Evolutionary conservation across 345 rosid species (phyloP).

Genomic region (Trapa bicornis): DNA sequence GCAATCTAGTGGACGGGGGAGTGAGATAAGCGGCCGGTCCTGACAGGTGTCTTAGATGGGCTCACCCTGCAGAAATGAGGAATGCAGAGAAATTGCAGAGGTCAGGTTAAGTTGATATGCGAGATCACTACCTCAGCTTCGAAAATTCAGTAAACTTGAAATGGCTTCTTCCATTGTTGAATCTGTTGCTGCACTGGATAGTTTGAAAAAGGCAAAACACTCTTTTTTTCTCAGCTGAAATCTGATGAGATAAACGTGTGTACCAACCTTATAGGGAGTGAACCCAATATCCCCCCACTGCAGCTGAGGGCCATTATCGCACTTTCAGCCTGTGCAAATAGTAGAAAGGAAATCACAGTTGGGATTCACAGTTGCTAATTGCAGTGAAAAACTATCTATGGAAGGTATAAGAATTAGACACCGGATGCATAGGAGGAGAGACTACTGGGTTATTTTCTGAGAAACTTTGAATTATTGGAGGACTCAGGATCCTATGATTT

Average conservation of each 20-base stretch:
- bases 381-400: not conserved
- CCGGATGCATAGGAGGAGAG: not conserved
- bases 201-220: too few species aligned
- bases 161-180: not conserved
- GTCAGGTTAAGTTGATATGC: not conserved
- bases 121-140: not conserved
- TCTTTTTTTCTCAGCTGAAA: too few species aligned
- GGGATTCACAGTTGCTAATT: not conserved
- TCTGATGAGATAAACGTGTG: not conserved
- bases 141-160: not conserved
- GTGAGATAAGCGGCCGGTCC: slow-evolving; percentile 50
- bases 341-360: not conserved
- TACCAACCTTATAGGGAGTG: slow-evolving; percentile 86
- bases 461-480: not conserved
- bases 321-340: slow-evolving; percentile 72
- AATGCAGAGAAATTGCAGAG: too few species aligned
- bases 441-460: not conserved
- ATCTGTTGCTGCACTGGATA: not conserved
- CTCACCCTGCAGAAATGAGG: slow-evolving; percentile 67
- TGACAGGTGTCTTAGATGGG: slow-evolving; percentile 96
- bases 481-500: not conserved
- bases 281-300: slow-evolving; percentile 71
- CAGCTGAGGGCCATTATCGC: slow-evolving; percentile 86
- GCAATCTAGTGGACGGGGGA: slow-evolving; percentile 22
- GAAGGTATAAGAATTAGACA: not conserved